Base-by-base conservation (phyloP, 129 eudicot species). In the Artemisia tridentata region DNA sequence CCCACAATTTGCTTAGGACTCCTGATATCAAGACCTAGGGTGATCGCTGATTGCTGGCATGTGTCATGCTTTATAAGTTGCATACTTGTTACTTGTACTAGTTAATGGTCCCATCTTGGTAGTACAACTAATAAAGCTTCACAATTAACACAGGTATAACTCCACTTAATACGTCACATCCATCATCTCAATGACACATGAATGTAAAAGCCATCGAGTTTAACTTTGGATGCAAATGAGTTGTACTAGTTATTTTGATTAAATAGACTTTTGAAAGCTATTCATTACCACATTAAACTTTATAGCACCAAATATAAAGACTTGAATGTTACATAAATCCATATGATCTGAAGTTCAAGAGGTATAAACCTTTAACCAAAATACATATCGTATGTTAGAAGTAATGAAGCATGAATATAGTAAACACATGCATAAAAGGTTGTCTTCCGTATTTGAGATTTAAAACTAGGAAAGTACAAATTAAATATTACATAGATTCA, bases 1-100 rank as follows among this genome's bases (percentile, higher is more conserved):
- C 77, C 67, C 66, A 54, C n/a, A 54, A 11, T 65, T 71, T 71
- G 81, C 81, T 45, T 71, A 63, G 81, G 81, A 78, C 64, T 63
- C 81, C 67, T 1, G 38, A 59, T 18, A 63, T 73, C 71, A 63
- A 72, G 70, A 63, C 9, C 45, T 57, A 5, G 75, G 1, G 9
- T 38, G 75, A 57, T 71, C 23, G 19, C n/a, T 71, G 54, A 57
- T 13, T 71, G 53, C 65, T 54, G 45, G 74, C 53, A 55, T 69
- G 74, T 18, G 74, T 55, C 79, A 75, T 65, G 29, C 64, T 54
- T 74, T 65, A 21, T 74, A 65, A 66, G 76, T 12, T 62, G 76
- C 29, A 70, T 52, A 59, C 54, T 68, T 70, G 76, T 77, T 70
- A 55, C 72, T 45, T 62, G 76, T 70, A 16, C 72, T 58, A 25